Conservation (phyloP, 257 asterid species). For the Forsythia suspensa region DNA sequence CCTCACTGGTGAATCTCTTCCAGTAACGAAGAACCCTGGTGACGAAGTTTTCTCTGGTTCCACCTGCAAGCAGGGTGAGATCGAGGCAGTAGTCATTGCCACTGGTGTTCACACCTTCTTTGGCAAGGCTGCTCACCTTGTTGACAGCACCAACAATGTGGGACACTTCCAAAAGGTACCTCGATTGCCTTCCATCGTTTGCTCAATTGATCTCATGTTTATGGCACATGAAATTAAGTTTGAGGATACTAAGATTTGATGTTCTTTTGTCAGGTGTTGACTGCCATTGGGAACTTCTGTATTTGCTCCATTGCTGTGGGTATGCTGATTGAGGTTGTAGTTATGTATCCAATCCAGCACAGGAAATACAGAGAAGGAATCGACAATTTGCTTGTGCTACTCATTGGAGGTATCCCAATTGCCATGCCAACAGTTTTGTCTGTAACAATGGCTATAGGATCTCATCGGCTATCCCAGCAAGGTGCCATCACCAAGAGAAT, state of each 20-base stretch:
- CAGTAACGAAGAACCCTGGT: slow-evolving; percentile 77
- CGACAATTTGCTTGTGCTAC: slow-evolving; percentile 79
- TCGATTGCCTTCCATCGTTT: neutral
- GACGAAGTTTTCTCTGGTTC: slow-evolving; percentile 86
- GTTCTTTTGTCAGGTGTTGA: slow-evolving; percentile 53
- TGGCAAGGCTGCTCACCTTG: slow-evolving; percentile 97
- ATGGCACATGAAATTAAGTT: neutral
- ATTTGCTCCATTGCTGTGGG: slow-evolving; percentile 85
- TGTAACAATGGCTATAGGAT: slow-evolving; percentile 97
- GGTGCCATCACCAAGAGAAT: slow-evolving; percentile 97
- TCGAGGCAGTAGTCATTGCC: slow-evolving; percentile 88
- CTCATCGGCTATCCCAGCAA: slow-evolving; percentile 83
- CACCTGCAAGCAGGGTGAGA: slow-evolving; percentile 92
- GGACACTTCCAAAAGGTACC: slow-evolving; percentile 88
- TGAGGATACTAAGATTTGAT: neutral
- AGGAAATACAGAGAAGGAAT: slow-evolving; percentile 80
- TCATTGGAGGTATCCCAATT: slow-evolving; percentile 92
- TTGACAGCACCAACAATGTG: slow-evolving; percentile 87
- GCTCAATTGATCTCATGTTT: neutral
- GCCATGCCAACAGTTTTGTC: slow-evolving; percentile 96
- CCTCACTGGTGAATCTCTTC: slow-evolving; percentile 86
- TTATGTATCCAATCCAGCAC: slow-evolving; percentile 78
- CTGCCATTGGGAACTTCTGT: slow-evolving; percentile 91
- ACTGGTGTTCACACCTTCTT: slow-evolving; percentile 96
- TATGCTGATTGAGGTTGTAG: slow-evolving; percentile 67